phyloP scores from a whole-genome alignment of 768 basidiomycete genomes.

The Macrolepiota fuliginosa region DNA sequence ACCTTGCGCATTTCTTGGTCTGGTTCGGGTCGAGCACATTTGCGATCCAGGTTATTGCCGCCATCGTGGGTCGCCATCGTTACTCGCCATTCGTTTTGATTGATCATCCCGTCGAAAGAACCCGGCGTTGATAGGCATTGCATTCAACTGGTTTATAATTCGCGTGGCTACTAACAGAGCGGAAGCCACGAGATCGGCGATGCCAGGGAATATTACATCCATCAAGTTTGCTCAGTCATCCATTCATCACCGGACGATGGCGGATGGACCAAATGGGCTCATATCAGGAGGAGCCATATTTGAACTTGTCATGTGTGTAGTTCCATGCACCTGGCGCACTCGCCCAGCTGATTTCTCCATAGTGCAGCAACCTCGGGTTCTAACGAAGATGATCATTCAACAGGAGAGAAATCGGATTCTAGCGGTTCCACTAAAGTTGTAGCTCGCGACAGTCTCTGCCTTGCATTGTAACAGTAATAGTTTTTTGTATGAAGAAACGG shows the following conservation, averaged over 20 bases:
- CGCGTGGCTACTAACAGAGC: neutral
- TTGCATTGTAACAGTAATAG: neutral
- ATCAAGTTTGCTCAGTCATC: neutral
- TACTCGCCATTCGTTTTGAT: neutral
- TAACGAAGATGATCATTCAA: neutral
- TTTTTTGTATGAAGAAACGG: neutral
- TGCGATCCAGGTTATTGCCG: neutral
- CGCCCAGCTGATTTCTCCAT: neutral
- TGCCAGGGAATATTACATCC: neutral
- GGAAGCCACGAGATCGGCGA: neutral
- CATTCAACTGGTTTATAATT: constrained; percentile 6
- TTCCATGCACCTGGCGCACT: neutral
- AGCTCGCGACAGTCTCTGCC: neutral
- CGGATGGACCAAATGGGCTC: neutral
- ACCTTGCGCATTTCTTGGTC: neutral
- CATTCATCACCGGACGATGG: neutral
- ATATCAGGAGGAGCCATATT: neutral
- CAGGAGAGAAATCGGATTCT: neutral
- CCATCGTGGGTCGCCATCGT: neutral
- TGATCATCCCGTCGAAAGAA: neutral
- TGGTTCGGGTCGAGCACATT: neutral
- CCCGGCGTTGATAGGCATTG: neutral
- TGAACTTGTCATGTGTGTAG: neutral
- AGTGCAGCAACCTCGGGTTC: neutral
- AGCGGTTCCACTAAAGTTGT: neutral